Percentiles rank a stretch among this genome's conserved stretches.
Conservation (phyloP, 2,329 filamentous ascomycete genomes). For the Penicillium palitans region DNA sequence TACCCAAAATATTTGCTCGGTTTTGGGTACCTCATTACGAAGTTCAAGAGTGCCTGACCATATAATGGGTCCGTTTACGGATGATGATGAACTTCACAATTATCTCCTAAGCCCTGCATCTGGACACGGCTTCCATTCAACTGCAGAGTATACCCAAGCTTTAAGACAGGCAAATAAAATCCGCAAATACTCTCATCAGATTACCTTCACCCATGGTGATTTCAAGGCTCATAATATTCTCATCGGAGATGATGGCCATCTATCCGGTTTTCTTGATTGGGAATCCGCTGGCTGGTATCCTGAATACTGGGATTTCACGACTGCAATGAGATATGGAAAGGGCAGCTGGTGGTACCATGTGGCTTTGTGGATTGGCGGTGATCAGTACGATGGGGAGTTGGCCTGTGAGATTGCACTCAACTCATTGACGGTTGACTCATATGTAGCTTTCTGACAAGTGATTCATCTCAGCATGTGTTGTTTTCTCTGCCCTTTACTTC, state of each 20-base stretch:
- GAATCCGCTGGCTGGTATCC: constrained; percentile 13
- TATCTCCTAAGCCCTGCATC: constrained; percentile 33
- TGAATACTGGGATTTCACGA: constrained; percentile 23
- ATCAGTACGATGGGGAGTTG: constrained; percentile 26
- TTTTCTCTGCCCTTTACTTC: neutral
- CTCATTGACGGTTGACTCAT: constrained; percentile 29
- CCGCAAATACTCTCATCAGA: constrained; percentile 3
- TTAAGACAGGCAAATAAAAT: constrained; percentile 24
- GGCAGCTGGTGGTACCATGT: constrained; percentile 30
- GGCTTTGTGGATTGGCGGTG: constrained; percentile 24
- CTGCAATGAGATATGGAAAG: constrained; percentile 25
- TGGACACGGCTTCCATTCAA: constrained; percentile 29
- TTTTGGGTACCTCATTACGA: constrained; percentile 31
- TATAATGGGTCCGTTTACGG: constrained; percentile 34
- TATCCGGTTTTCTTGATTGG: constrained; percentile 15
- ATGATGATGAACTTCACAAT: constrained; percentile 29
- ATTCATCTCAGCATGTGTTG: neutral
- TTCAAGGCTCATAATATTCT: constrained; percentile 25
- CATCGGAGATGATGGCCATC: constrained; percentile 17
- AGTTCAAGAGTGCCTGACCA: constrained; percentile 38
- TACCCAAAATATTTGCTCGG: constrained; percentile 32
- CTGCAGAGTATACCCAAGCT: constrained; percentile 28
- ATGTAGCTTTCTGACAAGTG: constrained; percentile 20
- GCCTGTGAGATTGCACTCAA: constrained; percentile 27
- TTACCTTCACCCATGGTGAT: constrained; percentile 26